Conservation (phyloP, 2,329 filamentous ascomycete species). For the Karstenula rhodostoma region DNA sequence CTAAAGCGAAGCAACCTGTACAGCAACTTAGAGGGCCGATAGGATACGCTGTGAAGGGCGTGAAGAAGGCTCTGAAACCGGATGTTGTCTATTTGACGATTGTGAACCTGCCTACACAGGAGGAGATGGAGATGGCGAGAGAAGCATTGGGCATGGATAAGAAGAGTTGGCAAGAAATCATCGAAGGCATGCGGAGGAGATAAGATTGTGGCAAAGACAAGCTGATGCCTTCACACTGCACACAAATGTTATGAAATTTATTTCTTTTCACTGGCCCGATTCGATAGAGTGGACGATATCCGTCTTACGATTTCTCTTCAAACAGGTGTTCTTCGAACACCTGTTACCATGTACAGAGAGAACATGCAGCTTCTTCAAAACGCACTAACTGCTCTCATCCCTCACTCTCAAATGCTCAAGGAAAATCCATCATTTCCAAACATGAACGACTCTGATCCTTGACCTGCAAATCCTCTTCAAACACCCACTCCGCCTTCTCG, state of each 20-base stretch:
- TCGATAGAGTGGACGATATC: not conserved
- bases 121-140: slow-evolving; percentile 30
- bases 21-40: slow-evolving; percentile 17
- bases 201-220: not conserved
- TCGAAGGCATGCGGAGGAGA: slow-evolving; percentile 8
- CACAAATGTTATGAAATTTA: not conserved
- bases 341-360: not conserved
- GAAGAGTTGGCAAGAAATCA: slow-evolving; percentile 19
- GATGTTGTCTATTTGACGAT: slow-evolving; percentile 35
- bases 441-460: too few relatives aligned
- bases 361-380: not conserved
- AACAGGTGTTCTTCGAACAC: not conserved
- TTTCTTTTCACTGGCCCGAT: not conserved
- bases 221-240: not conserved
- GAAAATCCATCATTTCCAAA: too few relatives aligned
- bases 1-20: slow-evolving; percentile 17
- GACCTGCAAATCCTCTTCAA: too few relatives aligned
- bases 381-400: too few relatives aligned
- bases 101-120: slow-evolving; percentile 34
- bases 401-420: too few relatives aligned
- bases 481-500: too few relatives aligned
- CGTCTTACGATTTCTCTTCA: not conserved
- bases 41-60: slow-evolving; percentile 16
- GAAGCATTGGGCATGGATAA: slow-evolving; percentile 16
- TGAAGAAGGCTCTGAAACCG: slow-evolving; percentile 24